Base-by-base conservation (phyloP, 192 early-diverging fungal genomes). In the Umbelopsis isabellina region DNA sequence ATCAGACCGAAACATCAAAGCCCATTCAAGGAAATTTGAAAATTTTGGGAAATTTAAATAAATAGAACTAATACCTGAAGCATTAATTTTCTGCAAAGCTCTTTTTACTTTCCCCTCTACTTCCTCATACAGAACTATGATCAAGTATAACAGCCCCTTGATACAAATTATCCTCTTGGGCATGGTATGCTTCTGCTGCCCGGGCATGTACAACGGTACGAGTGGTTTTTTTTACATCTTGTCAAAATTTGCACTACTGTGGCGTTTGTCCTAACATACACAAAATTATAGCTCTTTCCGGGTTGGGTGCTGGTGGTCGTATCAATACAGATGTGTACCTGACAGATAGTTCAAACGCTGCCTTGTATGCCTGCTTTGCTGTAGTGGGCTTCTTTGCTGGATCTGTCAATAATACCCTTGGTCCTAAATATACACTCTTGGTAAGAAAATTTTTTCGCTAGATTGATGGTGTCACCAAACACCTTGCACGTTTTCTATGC, bases 131-230 rank as follows among this genome's bases (percentile, higher is more conserved):
- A 27, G 2, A 35, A 61, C 37, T 41, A 41, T 27, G 25, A 35
- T 61, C 30, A 61, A 25, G 33, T 61, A 61, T 82, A 84, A 82
- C 67, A 87, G 85, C 48, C 83, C 91, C 33, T 65, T 91, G 75
- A 81, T 81, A 49, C 92, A 93, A 74, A 86, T 93, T 66, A 73
- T 89, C 66, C 78, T 92, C 41, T 81, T 93, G 22, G 88, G 90
- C 33, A 75, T 93, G 46, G 85, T 93, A 23, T 92, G 90, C 71
- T 90, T 93, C 74, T 86, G 87, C 46, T 90, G 92, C 52, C 92
- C 92, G 3, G 92, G 92, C 20, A 91, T 91, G 89, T 92, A 90
- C 69, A 92, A 92, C 51, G 90, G 55, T 61, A 35, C 11, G 55
- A 27, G 11, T 61, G 37, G 37, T 16, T 11, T 35, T 30, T 30